A percentile compares a stretch with the other conserved stretches of the same genome.
Conservation (phyloP, 805 yeast species). For the Saturnispora quitensis region DNA sequence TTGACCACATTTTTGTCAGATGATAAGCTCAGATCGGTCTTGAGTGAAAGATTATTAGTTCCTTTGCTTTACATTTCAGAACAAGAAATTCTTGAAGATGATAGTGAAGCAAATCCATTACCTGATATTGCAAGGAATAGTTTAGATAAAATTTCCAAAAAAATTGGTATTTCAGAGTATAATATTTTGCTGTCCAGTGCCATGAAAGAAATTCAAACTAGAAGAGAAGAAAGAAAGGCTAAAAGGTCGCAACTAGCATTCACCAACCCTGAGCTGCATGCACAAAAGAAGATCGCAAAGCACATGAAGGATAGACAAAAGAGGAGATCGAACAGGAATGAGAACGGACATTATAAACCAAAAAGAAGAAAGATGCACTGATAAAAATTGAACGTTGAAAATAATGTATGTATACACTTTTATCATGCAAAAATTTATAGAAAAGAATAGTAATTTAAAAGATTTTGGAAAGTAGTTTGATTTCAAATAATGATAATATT, state of each 20-base stretch:
- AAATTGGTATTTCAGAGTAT: slow-evolving; percentile 65
- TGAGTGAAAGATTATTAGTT: slow-evolving; percentile 27
- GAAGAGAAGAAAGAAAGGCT: slow-evolving; percentile 69
- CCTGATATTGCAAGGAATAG: slow-evolving; percentile 49
- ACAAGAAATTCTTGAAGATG: slow-evolving; percentile 25
- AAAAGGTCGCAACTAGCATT: slow-evolving; percentile 70
- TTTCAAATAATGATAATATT: not conserved
- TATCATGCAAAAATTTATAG: not conserved
- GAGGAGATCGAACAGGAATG: slow-evolving; percentile 67
- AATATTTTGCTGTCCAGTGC: slow-evolving; percentile 53
- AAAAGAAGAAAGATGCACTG: slow-evolving; percentile 38
- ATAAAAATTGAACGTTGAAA: not conserved
- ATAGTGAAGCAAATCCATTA: slow-evolving; percentile 41
- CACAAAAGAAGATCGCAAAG: slow-evolving; percentile 65
- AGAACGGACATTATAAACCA: slow-evolving; percentile 61
- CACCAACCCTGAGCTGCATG: slow-evolving; percentile 73
- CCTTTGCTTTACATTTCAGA: slow-evolving; percentile 29
- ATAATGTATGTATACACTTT: too few relatives aligned
- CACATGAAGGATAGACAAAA: slow-evolving; percentile 70
- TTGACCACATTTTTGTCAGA: slow-evolving; percentile 38
- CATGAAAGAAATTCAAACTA: slow-evolving; percentile 45
- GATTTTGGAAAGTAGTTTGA: not conserved
- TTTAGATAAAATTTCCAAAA: slow-evolving; percentile 52
- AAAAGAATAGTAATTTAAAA: not conserved
- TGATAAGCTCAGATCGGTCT: slow-evolving; percentile 32